Conservation (phyloP, 768 basidiomycete genomes). For the Paxillus involutus region DNA sequence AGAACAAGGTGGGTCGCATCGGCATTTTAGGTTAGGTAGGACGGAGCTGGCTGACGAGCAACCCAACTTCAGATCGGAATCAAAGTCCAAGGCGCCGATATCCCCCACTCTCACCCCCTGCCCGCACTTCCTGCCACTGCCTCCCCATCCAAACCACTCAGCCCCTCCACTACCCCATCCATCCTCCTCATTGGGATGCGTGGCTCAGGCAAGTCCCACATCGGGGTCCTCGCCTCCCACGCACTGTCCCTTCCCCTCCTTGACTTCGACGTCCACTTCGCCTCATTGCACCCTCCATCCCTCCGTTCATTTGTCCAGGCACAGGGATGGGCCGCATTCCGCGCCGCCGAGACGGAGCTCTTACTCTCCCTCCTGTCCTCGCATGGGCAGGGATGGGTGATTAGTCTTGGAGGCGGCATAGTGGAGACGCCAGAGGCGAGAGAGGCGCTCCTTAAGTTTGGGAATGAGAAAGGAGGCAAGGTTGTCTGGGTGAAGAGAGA, state of each 20-base stretch:
- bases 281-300: conserved; percentile 54
- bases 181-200: conserved; percentile 93
- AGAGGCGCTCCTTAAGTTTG: conserved; percentile 67
- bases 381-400: conserved; percentile 60
- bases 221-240: conserved; percentile 76
- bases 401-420: conserved; percentile 93
- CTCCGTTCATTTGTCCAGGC: conserved; percentile 78
- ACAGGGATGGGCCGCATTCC: conserved; percentile 89
- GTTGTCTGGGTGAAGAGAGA: conserved; percentile 87
- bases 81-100: conserved; percentile 81
- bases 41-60: too few species aligned
- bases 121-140: conserved; percentile 46
- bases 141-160: conserved; percentile 4
- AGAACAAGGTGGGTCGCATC: conserved; percentile 73
- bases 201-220: conserved; percentile 91
- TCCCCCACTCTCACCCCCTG: conserved; percentile 37
- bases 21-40: too few species aligned
- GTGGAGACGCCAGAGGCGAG: conserved; percentile 83
- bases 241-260: conserved; percentile 72
- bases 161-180: conserved; percentile 45
- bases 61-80: conserved; percentile 72
- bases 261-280: conserved; percentile 86
- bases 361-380: conserved; percentile 65
- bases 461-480: conserved; percentile 50
- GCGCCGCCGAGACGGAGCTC: conserved; percentile 70